Base-by-base conservation (phyloP, 257 asterid species). In the Phtheirospermum japonicum region DNA sequence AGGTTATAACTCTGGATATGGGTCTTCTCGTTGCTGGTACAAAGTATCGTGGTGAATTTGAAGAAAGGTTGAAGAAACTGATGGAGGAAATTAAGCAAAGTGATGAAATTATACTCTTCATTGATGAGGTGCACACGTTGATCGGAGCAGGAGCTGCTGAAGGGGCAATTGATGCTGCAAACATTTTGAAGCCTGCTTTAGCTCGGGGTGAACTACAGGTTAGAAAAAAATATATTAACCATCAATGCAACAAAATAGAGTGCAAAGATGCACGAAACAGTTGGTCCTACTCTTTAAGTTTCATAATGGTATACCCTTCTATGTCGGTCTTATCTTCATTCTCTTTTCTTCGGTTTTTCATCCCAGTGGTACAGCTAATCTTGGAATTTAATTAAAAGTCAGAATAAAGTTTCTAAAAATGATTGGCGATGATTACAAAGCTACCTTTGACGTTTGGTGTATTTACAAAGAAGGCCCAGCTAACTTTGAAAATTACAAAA, bases 131-230 rank as follows among this genome's bases (percentile, higher is more conserved):
- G 65, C 99, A 89, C 79, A 92, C 99, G 1, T 80, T 92, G 75
- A 89, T 91, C 57, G 98, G 98, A 61, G 98, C 98, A 28, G 98
- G 98, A 75, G 98, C 98, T 64, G 98, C 95, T 3, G 98, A 86
- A 73, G 97, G 97, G 61, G 98, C 98, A 10, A 89, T 92, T 67
- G 95, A 89, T 73, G 98, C 98, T 6, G 98, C 98, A 23, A 92
- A 92, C 79, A 86, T 92, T 67, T 79, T 92, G 77, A 92, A 89
- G 82, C 97, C 96, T 57, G 93, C 98, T 66, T 77, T 92, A 55
- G 93, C 98, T 45, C 91, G 96, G 14, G 96, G 98, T 72, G 98
- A 91, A 83, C 75, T 91, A 50, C 98, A 91, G 93, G 98, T 91
- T 65, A 4, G 5, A 6, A 48, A 48, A 48, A 8, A 56, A 69